Evolutionary conservation across 164 flowering plant genomes (phyloP).

Genomic region (Taxillus chinensis): DNA sequence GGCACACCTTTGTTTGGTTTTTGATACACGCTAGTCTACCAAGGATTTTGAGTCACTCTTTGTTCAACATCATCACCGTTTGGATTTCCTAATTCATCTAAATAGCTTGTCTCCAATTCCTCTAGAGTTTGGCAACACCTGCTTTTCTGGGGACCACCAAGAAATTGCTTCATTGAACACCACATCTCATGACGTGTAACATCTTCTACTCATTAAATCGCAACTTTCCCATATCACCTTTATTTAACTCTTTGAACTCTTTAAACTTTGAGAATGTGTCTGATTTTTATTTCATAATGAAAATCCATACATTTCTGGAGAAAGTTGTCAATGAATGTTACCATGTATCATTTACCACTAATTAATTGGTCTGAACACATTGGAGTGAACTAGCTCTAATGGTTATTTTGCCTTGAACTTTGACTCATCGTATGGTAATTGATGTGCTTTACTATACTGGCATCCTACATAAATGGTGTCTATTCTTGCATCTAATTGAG

Average conservation of each 20-base stretch:
- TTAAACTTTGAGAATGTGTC: neutral
- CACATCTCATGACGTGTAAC: constrained; percentile 12
- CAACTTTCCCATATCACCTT: constrained; percentile 12
- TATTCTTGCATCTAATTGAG: neutral
- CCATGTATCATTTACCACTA: neutral
- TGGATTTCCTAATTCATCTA: too few species aligned
- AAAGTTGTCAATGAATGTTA: constrained; percentile 2
- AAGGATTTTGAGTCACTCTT: too few species aligned
- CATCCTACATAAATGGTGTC: neutral
- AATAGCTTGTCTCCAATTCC: neutral
- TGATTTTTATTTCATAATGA: neutral
- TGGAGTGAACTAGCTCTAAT: neutral
- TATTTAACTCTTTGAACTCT: neutral
- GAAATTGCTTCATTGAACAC: constrained; percentile 18
- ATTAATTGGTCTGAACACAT: neutral
- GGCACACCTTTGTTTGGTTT: too few species aligned
- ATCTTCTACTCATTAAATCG: constrained; percentile 8
- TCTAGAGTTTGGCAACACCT: neutral
- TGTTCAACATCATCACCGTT: too few species aligned
- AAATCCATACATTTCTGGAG: neutral
- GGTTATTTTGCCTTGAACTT: neutral
- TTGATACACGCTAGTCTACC: too few species aligned
- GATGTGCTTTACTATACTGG: neutral
- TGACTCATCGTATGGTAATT: neutral
- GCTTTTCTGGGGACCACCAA: constrained; percentile 11